Percentiles rank a stretch among this genome's conserved stretches.
These are phyloP conservation scores for Biscogniauxia mediterranea DNA, from an alignment of 2,329 filamentous ascomycete species.

Conservation along the genomic window DNA sequence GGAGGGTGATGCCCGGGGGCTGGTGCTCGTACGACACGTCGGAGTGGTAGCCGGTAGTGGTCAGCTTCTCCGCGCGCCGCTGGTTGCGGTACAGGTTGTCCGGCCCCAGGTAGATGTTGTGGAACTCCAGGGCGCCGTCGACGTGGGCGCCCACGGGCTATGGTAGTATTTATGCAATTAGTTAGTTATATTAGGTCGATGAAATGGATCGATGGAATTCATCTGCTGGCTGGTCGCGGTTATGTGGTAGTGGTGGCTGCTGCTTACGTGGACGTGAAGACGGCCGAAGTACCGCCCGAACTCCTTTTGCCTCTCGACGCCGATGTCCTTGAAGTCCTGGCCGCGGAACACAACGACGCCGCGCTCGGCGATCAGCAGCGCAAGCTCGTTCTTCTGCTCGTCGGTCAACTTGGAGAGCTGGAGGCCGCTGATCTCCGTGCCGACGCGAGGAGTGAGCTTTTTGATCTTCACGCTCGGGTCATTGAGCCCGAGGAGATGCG, in stretches of 20 bases:
- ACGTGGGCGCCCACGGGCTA: conserved; percentile 43
- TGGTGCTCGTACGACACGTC: conserved; percentile 44
- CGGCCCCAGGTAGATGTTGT: conserved; percentile 46
- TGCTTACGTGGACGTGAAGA: conserved; percentile 38
- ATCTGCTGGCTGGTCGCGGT: background rate
- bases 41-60: conserved; percentile 39
- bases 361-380: conserved; percentile 27
- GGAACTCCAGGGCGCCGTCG: conserved; percentile 42
- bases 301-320: conserved; percentile 37
- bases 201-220: too few species aligned
- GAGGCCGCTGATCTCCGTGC: conserved; percentile 27
- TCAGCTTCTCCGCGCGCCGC: conserved; percentile 34
- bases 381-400: conserved; percentile 27
- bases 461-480: conserved; percentile 27
- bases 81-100: conserved; percentile 43
- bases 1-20: conserved; percentile 40
- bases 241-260: background rate
- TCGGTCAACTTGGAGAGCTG: conserved; percentile 29
- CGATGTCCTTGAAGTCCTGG: conserved; percentile 37
- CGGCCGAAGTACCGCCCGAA: conserved; percentile 40
- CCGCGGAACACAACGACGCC: conserved; percentile 29
- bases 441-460: conserved; percentile 27
- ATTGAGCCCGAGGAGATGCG: conserved; percentile 37
- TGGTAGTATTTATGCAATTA: conserved; percentile 1
- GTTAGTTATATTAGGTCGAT: too few species aligned